These are phyloP conservation scores for Yarrowia sp. DNA, from an alignment of 805 yeast species.

Conservation along the genomic window DNA sequence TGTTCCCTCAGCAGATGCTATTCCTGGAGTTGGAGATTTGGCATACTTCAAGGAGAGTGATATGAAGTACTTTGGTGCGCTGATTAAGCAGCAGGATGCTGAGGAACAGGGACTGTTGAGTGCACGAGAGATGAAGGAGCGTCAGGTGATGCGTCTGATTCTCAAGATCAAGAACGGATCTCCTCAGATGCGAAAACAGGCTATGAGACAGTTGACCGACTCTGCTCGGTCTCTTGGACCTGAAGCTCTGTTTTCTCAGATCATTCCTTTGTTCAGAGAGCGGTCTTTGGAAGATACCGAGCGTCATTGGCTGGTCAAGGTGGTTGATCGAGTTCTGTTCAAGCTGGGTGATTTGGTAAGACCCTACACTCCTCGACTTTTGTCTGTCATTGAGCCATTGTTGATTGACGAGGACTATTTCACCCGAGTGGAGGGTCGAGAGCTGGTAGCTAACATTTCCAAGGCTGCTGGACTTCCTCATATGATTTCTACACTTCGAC, in stretches of 20 bases:
- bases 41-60: slow-evolving; percentile 77
- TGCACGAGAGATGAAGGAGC: slow-evolving; percentile 63
- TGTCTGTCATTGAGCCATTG: slow-evolving; percentile 78
- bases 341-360: slow-evolving; percentile 68
- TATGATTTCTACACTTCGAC: slow-evolving; percentile 78
- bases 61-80: slow-evolving; percentile 69
- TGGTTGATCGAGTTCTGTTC: slow-evolving; percentile 71
- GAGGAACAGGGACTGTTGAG: slow-evolving; percentile 52
- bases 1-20: slow-evolving; percentile 40
- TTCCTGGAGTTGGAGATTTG: slow-evolving; percentile 71
- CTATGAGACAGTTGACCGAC: slow-evolving; percentile 71
- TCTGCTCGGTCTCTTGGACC: slow-evolving; percentile 74
- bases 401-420: slow-evolving; percentile 78
- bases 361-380: slow-evolving; percentile 75
- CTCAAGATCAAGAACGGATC: slow-evolving; percentile 80
- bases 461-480: slow-evolving; percentile 83
- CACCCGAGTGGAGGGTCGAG: slow-evolving; percentile 80
- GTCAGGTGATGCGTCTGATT: slow-evolving; percentile 66
- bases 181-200: slow-evolving; percentile 68
- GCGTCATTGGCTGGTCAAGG: slow-evolving; percentile 79
- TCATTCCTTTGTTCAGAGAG: slow-evolving; percentile 80
- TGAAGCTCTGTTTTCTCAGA: slow-evolving; percentile 65
- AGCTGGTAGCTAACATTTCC: slow-evolving; percentile 73
- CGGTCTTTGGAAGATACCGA: slow-evolving; percentile 78
- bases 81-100: slow-evolving; percentile 51